Evolutionary conservation across 331 rosid genomes (phyloP).

Genomic region (Pyracantha coccinea): DNA sequence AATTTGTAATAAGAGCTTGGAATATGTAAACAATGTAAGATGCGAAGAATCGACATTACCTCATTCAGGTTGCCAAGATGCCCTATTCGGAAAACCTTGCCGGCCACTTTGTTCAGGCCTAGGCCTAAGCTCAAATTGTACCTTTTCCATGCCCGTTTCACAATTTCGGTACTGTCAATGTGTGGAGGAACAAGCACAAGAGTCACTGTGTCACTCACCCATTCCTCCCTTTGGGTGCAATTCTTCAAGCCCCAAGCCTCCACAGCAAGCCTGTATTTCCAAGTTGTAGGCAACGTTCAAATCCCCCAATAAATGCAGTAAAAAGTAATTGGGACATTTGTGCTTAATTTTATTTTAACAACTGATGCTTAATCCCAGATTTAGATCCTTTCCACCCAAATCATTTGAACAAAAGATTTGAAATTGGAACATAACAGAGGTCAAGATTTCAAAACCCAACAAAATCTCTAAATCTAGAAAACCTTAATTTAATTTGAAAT

Average conservation of each 20-base stretch:
- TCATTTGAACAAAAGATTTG: too few relatives aligned
- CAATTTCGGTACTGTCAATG: constrained; percentile 81
- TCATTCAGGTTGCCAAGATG: constrained; percentile 92
- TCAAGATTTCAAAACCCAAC: too few relatives aligned
- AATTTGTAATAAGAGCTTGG: not conserved
- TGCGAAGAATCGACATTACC: constrained; percentile 29
- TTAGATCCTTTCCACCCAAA: too few relatives aligned
- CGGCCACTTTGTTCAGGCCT: constrained; percentile 92
- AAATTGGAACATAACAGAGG: too few relatives aligned
- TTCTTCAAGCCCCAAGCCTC: constrained; percentile 99
- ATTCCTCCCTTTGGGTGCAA: constrained; percentile 91
- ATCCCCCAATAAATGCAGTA: not conserved
- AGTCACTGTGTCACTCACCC: constrained; percentile 95
- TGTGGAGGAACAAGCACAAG: constrained; percentile 84
- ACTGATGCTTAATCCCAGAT: too few relatives aligned
- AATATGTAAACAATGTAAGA: not conserved
- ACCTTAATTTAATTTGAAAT: too few relatives aligned
- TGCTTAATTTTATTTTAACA: too few relatives aligned
- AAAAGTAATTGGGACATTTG: not conserved
- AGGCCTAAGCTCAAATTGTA: constrained; percentile 94
- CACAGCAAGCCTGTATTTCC: constrained; percentile 76
- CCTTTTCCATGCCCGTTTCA: constrained; percentile 86
- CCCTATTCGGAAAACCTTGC: constrained; percentile 97
- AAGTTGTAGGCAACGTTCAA: not conserved
- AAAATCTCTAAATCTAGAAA: too few relatives aligned